These are phyloP conservation scores for Didymella pinodella DNA, from an alignment of 2,329 filamentous ascomycete species.

Conservation along the genomic window DNA sequence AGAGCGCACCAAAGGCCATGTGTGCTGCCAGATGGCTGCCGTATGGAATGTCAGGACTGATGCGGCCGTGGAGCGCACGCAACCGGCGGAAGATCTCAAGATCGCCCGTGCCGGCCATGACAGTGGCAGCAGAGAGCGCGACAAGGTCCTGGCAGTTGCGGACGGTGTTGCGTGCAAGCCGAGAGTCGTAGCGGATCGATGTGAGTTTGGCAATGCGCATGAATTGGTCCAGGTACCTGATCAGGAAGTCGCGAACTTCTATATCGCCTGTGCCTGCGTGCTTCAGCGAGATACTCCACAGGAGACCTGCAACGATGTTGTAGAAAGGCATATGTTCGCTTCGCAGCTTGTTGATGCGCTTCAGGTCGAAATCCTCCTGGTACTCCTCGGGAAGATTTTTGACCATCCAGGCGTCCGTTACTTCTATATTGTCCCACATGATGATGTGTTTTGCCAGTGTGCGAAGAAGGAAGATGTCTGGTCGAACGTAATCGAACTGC, in stretches of 20 bases:
- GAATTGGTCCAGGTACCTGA: conserved; percentile 86
- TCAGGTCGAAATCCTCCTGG: conserved; percentile 67
- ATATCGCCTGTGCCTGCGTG: conserved; percentile 62
- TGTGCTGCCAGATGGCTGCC: conserved; percentile 94
- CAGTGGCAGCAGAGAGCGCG: conserved; percentile 80
- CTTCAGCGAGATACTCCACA: conserved; percentile 68
- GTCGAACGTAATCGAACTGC: conserved; percentile 94
- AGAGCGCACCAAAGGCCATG: conserved; percentile 87
- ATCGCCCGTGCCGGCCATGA: conserved; percentile 97
- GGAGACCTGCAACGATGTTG: conserved; percentile 88
- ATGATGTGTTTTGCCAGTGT: conserved; percentile 91
- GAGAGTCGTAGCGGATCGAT: conserved; percentile 77
- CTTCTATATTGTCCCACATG: conserved; percentile 85
- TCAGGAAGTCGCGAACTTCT: conserved; percentile 78
- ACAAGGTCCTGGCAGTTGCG: conserved; percentile 91
- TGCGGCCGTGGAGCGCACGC: conserved; percentile 84
- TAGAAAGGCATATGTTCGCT: conserved; percentile 91
- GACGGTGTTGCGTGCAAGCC: conserved; percentile 81
- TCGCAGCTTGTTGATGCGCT: conserved; percentile 67
- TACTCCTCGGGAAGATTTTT: conserved; percentile 76
- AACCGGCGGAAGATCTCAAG: conserved; percentile 83
- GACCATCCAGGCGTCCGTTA: conserved; percentile 77
- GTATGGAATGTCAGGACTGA: conserved; percentile 84
- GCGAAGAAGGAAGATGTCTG: conserved; percentile 88
- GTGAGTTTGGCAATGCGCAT: conserved; percentile 76